A percentile compares a stretch with the other conserved stretches of the same genome.
These are phyloP conservation scores for Hypoxylon sp. DNA, from an alignment of 2,329 filamentous ascomycete genomes.

Conservation along the genomic window DNA sequence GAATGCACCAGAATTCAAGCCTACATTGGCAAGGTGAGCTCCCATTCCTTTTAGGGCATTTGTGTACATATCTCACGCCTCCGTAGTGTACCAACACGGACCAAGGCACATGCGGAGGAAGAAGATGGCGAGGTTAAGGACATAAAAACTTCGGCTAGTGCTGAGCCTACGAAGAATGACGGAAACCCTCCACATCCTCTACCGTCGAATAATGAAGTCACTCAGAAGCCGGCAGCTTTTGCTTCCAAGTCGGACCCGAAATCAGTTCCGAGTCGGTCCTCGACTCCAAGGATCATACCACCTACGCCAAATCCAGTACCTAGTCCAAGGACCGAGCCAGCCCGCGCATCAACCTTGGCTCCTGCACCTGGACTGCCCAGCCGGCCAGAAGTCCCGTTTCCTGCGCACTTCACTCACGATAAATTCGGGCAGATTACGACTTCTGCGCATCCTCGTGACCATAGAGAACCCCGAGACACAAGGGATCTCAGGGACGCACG, in stretches of 20 bases:
- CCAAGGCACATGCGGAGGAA: slow-evolving; percentile 61
- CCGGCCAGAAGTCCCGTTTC: slow-evolving; percentile 69
- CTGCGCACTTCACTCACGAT: slow-evolving; percentile 61
- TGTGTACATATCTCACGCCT: slow-evolving; percentile 33
- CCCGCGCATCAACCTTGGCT: slow-evolving; percentile 49
- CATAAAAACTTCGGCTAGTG: slow-evolving; percentile 53
- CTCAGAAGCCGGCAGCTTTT: slow-evolving; percentile 36
- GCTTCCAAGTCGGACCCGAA: slow-evolving; percentile 47
- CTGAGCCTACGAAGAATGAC: slow-evolving; percentile 42
- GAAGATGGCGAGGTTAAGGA: slow-evolving; percentile 83
- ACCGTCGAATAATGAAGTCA: slow-evolving; percentile 36
- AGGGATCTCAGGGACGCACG: slow-evolving; percentile 51
- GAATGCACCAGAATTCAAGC: slow-evolving; percentile 74
- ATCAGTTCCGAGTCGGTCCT: slow-evolving; percentile 41
- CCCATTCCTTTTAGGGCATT: neutral
- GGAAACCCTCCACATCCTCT: slow-evolving; percentile 28
- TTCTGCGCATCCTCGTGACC: slow-evolving; percentile 48
- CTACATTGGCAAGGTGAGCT: slow-evolving; percentile 57
- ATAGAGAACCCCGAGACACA: slow-evolving; percentile 49
- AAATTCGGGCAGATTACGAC: slow-evolving; percentile 58
- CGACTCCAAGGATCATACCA: slow-evolving; percentile 44
- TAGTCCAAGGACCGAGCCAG: slow-evolving; percentile 50
- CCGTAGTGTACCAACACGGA: slow-evolving; percentile 46
- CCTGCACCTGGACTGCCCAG: slow-evolving; percentile 61
- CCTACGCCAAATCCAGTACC: slow-evolving; percentile 38